Conservation (phyloP, 2,329 filamentous ascomycete species). For the Monilinia fructigena region DNA sequence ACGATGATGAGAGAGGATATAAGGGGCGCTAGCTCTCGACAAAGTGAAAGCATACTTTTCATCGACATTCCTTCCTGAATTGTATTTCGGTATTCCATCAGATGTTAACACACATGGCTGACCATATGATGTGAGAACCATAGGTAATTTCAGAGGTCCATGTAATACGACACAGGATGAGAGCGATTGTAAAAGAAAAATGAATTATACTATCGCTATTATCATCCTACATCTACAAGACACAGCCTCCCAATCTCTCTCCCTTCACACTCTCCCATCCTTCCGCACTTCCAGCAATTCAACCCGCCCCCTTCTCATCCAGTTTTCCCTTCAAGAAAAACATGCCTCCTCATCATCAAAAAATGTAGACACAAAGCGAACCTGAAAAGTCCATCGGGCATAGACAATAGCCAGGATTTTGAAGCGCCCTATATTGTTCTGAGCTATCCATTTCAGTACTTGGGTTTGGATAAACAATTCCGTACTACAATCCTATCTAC, state of each 20-base stretch:
- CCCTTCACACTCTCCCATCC: neutral
- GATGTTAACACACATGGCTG: too few species aligned
- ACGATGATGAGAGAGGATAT: too few species aligned
- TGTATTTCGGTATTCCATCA: too few species aligned
- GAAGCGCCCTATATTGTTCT: constrained; percentile 14
- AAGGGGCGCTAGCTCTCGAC: too few species aligned
- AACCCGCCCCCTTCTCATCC: too few species aligned
- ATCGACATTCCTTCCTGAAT: too few species aligned
- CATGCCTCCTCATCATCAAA: neutral
- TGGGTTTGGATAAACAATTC: neutral
- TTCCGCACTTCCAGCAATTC: neutral
- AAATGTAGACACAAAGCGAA: constrained; percentile 21
- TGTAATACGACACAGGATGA: neutral
- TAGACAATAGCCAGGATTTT: constrained; percentile 19
- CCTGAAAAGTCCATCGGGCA: constrained; percentile 18
- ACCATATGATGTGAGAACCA: neutral
- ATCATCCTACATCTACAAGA: neutral
- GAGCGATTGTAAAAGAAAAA: neutral
- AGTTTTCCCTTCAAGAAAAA: too few species aligned
- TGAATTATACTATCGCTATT: neutral
- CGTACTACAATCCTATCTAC: constrained; percentile 14
- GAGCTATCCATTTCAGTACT: constrained; percentile 19
- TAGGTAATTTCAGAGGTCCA: neutral
- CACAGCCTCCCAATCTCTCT: neutral
- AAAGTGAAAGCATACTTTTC: too few species aligned